These are phyloP conservation scores for Aspergillus leporis DNA, from an alignment of 495 filamentous ascomycete species.

Conservation along the genomic window DNA sequence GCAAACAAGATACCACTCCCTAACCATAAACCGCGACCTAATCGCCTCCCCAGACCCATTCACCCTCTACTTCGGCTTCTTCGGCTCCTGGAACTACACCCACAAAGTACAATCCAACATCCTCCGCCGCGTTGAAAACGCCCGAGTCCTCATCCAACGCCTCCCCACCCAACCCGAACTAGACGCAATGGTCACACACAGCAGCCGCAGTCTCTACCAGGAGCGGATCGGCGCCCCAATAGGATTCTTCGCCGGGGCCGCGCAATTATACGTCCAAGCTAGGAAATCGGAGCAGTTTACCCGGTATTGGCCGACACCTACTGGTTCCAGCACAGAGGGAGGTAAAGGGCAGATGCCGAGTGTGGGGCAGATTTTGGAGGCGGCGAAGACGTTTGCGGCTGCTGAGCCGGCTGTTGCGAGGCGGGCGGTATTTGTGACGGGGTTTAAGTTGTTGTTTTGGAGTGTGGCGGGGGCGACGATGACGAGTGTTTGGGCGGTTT, in stretches of 20 bases:
- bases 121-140: conserved; percentile 20
- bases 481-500: conserved; percentile 13
- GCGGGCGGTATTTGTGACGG: background rate
- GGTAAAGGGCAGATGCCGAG: background rate
- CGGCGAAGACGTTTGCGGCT: background rate
- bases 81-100: conserved; percentile 25
- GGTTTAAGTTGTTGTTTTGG: conserved; percentile 28
- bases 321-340: no score
- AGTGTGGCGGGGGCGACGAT: conserved; percentile 8
- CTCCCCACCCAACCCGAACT: conserved; percentile 37
- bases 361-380: conserved; percentile 1
- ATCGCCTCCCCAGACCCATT: conserved; percentile 24
- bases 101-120: conserved; percentile 11
- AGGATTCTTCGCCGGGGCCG: conserved; percentile 11
- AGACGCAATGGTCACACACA: conserved; percentile 31
- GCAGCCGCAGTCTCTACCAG: conserved; percentile 25
- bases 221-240: conserved; percentile 23
- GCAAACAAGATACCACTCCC: background rate
- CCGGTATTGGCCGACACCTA: conserved; percentile 1
- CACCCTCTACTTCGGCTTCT: conserved; percentile 33
- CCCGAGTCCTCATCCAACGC: conserved; percentile 25
- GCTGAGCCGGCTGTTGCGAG: conserved; percentile 4
- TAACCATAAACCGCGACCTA: background rate
- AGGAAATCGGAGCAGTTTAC: conserved; percentile 13
- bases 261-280: conserved; percentile 12